Evolutionary conservation across 179 eudicot species (phyloP), one percentile per base, ranked within the genome.

Genomic region (Carnegiea gigantea): DNA sequence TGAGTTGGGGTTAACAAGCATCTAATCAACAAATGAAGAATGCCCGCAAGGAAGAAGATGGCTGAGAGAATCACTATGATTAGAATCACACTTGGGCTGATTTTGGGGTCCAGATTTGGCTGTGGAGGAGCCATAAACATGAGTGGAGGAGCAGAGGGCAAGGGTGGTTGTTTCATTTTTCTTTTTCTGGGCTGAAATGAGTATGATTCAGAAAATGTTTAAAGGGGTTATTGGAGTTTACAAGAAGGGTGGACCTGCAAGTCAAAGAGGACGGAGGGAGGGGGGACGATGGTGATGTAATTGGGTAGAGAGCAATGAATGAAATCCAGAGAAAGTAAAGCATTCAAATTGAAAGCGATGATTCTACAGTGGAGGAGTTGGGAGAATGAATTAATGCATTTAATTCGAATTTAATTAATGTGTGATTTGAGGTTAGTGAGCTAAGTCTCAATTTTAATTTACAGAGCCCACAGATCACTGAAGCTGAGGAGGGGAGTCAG

Each of bases 31-130:
- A 95, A 86, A 38, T 95, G 98, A 14, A 95, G 93, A 75, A 95
- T 80, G 2, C 98, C 96, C 1, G 95, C 88, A 1, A 95, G 80
- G 72, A 95, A 95, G 85, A 92, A 93, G 83, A 92, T 89, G 40
- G 92, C 85, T 12, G 98, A 92, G 0, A 95, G 87, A 23, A 95
- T 91, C 15, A 93, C 82, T 68, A 95, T 93, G 83, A 93, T 91
- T 14, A 95, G 82, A 1, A 95, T 86, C 40, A 95, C 78, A 30
- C 89, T 95, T 53, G 98, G 97, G 79, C 93, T 93, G 8, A 95
- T 91, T 84, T 87, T 90, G 84, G 54, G 78, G 77, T 88, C 87
- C n/a, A 90, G 51, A 78, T 81, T 86, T 38, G 88, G 86, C 36
- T 80, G 89, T 20, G 83, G 84, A 1, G 82, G 59, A 26, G 88